Conservation (phyloP, 2,329 filamentous ascomycete genomes). For the Penicillium sp. region DNA sequence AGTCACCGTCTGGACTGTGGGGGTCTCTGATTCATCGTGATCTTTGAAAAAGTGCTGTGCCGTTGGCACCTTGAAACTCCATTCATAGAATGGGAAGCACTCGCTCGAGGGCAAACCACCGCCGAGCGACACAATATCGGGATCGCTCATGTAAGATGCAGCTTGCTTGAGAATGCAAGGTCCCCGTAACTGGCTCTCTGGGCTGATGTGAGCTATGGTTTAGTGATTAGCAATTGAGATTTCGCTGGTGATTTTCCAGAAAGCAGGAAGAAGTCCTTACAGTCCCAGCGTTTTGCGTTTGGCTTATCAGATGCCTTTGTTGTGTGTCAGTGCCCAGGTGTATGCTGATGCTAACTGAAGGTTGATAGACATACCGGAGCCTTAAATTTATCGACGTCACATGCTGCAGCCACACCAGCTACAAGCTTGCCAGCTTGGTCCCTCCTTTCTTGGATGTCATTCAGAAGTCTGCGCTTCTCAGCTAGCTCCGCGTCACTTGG, state of each 20-base stretch:
- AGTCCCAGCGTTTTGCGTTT: background rate
- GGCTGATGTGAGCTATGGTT: background rate
- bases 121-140: conserved; percentile 76
- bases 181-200: background rate
- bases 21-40: conserved; percentile 56
- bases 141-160: background rate
- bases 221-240: background rate
- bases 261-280: background rate
- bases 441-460: background rate
- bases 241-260: no score
- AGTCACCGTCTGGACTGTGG: conserved; percentile 52
- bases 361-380: background rate
- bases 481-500: background rate
- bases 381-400: background rate
- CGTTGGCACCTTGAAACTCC: conserved; percentile 69
- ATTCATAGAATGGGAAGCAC: conserved; percentile 79
- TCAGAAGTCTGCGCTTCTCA: background rate
- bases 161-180: conserved; percentile 1
- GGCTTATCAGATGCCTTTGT: background rate
- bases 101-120: conserved; percentile 81
- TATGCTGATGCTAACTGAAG: background rate
- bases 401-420: conserved; percentile 1
- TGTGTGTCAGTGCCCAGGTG: background rate
- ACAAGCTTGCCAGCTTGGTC: background rate
- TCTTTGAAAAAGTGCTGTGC: conserved; percentile 67